These are phyloP conservation scores for Myrica gale DNA, from an alignment of 306 rosid genomes.

Conservation along the genomic window DNA sequence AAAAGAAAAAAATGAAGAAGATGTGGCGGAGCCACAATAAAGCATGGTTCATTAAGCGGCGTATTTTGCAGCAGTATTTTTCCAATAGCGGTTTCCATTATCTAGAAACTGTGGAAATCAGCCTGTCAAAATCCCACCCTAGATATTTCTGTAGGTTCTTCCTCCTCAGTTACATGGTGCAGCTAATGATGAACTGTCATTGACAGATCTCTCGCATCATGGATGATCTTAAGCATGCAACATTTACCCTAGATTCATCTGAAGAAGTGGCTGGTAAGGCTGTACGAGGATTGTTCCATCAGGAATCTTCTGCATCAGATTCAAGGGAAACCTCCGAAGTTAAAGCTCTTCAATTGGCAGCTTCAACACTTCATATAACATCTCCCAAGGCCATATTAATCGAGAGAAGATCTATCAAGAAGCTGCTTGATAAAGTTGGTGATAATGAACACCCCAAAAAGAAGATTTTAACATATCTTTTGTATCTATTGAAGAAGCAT, in stretches of 20 bases:
- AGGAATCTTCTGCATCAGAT: slow-evolving; percentile 42
- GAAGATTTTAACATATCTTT: slow-evolving; percentile 56
- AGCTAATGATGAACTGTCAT: slow-evolving; percentile 31
- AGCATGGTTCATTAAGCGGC: background rate
- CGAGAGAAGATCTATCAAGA: slow-evolving; percentile 67
- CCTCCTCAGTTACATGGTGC: slow-evolving; percentile 21
- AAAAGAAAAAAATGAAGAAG: background rate
- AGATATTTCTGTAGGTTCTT: slow-evolving; percentile 5
- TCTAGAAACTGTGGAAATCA: background rate
- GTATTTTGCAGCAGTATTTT: background rate
- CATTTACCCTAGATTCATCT: slow-evolving; percentile 52
- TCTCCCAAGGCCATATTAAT: slow-evolving; percentile 48
- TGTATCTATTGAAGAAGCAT: slow-evolving; percentile 52
- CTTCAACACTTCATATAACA: slow-evolving; percentile 57
- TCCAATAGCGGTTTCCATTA: background rate
- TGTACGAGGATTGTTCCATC: slow-evolving; percentile 50
- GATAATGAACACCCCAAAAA: slow-evolving; percentile 41
- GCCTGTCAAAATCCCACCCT: background rate
- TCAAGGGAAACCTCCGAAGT: slow-evolving; percentile 48
- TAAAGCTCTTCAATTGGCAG: slow-evolving; percentile 57
- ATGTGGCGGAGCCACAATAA: background rate
- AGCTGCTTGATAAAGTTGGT: slow-evolving; percentile 44
- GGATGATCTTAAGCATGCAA: slow-evolving; percentile 52
- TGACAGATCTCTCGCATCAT: slow-evolving; percentile 71
- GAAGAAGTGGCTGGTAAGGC: slow-evolving; percentile 76